Evolutionary conservation across 805 yeast genomes (phyloP).

Genomic region (Kazachstania africana): DNA sequence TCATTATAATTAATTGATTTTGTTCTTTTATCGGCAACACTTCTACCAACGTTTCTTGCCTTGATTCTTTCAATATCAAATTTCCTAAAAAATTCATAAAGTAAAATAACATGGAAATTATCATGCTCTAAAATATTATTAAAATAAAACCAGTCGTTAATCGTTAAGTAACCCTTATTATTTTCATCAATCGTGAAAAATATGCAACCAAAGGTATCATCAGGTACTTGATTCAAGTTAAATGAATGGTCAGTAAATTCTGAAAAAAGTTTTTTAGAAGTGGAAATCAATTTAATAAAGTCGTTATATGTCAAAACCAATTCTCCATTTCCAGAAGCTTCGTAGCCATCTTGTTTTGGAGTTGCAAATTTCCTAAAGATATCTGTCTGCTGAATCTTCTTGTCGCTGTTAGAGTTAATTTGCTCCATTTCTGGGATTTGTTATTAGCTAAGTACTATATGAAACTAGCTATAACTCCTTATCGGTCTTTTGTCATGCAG

Average conservation of each 20-base stretch:
- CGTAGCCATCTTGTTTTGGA: slow-evolving; percentile 18
- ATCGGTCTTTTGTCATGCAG: no score
- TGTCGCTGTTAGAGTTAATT: slow-evolving; percentile 27
- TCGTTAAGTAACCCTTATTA: slow-evolving; percentile 53
- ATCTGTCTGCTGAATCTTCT: slow-evolving; percentile 30
- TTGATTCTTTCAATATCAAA: slow-evolving; percentile 28
- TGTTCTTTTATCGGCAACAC: slow-evolving; percentile 11
- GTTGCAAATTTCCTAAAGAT: slow-evolving; percentile 35
- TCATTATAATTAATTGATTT: slow-evolving; percentile 30
- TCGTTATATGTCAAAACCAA: slow-evolving; percentile 26
- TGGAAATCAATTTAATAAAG: slow-evolving; percentile 28
- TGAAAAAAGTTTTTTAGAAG: slow-evolving; percentile 19
- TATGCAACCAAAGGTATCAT: slow-evolving; percentile 56
- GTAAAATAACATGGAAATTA: slow-evolving; percentile 37
- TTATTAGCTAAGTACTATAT: no score
- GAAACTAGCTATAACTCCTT: no score
- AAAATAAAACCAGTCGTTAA: slow-evolving; percentile 65
- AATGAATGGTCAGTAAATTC: slow-evolving; percentile 28
- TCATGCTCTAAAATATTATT: slow-evolving; percentile 41
- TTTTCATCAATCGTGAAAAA: slow-evolving; percentile 71
- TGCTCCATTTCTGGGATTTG: slow-evolving; percentile 27
- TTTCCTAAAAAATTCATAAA: slow-evolving; percentile 43
- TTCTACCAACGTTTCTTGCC: slow-evolving; percentile 5
- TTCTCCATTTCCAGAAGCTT: slow-evolving; percentile 9
- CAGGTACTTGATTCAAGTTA: slow-evolving; percentile 41